phyloP scores from a whole-genome alignment of 805 yeast genomes.

The Wickerhamiella slavikovae region DNA sequence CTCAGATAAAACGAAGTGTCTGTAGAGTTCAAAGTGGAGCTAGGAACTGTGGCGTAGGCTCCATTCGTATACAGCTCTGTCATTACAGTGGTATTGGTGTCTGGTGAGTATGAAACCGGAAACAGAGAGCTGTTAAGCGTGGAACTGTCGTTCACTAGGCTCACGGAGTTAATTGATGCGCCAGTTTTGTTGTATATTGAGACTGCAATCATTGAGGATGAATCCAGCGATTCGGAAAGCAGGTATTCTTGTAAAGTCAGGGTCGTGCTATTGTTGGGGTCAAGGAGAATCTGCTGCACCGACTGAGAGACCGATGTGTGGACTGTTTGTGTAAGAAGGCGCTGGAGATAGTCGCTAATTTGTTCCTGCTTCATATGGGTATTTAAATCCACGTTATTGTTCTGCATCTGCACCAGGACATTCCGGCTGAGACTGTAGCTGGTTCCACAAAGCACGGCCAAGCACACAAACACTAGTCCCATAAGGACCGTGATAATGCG shows the following conservation, averaged over 20 bases:
- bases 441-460: background rate
- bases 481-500: background rate
- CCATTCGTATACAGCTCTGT: background rate
- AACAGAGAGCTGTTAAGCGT: background rate
- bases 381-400: slow-evolving; percentile 9
- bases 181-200: background rate
- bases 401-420: slow-evolving; percentile 19
- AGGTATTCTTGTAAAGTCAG: slow-evolving; percentile 2
- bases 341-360: slow-evolving; percentile 6
- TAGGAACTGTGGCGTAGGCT: slow-evolving; percentile 5
- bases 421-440: slow-evolving; percentile 6
- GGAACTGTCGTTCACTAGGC: background rate
- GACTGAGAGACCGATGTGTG: slow-evolving; percentile 7
- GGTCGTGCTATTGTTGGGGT: slow-evolving; percentile 1
- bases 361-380: slow-evolving; percentile 9
- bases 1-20: slow-evolving; percentile 5
- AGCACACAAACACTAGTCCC: background rate
- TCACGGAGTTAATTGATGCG: background rate
- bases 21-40: slow-evolving; percentile 1
- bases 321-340: slow-evolving; percentile 4
- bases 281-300: slow-evolving; percentile 4
- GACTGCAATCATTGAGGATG: background rate
- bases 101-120: background rate
- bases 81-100: background rate
- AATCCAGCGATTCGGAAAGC: background rate